A percentile compares a stretch with the other conserved stretches of the same genome.
These are phyloP conservation scores for Tagetes patula DNA, from an alignment of 129 eudicot genomes.

Conservation along the genomic window DNA sequence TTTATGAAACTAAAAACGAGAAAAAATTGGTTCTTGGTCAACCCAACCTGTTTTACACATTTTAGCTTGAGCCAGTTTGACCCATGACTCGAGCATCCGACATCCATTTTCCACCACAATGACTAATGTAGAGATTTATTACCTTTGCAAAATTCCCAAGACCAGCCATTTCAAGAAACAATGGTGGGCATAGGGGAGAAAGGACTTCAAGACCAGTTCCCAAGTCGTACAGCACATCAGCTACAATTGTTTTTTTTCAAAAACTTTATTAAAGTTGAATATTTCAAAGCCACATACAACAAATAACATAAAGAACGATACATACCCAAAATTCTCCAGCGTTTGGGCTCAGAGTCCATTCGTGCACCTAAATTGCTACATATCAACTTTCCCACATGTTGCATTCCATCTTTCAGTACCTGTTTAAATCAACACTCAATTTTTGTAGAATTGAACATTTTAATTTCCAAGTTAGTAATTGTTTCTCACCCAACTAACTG, in stretches of 20 bases:
- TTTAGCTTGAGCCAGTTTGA: not conserved
- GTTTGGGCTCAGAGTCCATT: constrained; percentile 96
- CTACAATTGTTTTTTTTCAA: constrained; percentile 40
- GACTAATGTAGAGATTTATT: not conserved
- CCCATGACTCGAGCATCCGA: not conserved
- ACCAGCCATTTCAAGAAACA: constrained; percentile 94
- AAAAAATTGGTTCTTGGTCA: not conserved
- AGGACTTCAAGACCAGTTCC: constrained; percentile 88
- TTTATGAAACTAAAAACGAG: not conserved
- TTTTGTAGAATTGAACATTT: not conserved
- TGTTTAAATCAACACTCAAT: constrained; percentile 22
- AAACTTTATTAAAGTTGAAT: not conserved
- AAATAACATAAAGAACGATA: not conserved
- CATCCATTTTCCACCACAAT: not conserved
- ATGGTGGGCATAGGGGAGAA: constrained; percentile 88
- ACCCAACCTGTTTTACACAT: constrained; percentile 13
- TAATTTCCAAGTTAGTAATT: not conserved
- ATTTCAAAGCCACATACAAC: not conserved
- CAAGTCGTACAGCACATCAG: constrained; percentile 89
- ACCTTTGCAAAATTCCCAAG: constrained; percentile 97
- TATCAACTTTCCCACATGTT: constrained; percentile 83
- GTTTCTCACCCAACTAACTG: constrained; percentile 89
- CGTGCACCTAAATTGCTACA: constrained; percentile 94
- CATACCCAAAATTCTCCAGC: constrained; percentile 91
- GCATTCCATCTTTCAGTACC: constrained; percentile 95